Conservation (phyloP, 495 filamentous ascomycete genomes). For the Penicillium goetzii region DNA sequence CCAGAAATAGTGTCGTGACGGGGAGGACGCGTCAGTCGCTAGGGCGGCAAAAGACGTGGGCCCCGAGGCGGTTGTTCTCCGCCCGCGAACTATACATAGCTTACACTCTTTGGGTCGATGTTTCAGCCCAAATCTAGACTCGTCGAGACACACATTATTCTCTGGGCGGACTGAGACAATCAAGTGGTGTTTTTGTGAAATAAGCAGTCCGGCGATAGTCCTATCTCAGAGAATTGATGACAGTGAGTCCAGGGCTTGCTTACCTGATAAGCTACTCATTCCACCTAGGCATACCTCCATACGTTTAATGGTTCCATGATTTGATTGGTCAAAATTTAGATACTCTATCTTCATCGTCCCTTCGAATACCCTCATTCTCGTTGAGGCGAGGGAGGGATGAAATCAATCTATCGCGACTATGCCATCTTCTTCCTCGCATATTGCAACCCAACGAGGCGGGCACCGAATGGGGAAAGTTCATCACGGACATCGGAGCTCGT, state of each 20-base stretch:
- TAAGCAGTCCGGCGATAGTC: not conserved
- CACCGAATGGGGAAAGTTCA: not conserved
- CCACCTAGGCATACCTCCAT: not conserved
- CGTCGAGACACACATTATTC: not conserved
- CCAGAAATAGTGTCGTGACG: slow-evolving; percentile 2
- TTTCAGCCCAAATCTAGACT: slow-evolving; percentile 23
- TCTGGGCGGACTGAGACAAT: not conserved
- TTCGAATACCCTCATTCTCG: not conserved
- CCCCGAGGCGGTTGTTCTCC: slow-evolving; percentile 18
- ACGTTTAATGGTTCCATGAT: not conserved
- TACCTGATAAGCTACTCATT: not conserved
- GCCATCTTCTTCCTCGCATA: not conserved
- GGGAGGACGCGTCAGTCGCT: slow-evolving; percentile 29
- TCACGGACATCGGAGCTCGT: not conserved
- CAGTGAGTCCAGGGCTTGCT: not conserved
- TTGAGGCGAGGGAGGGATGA: not conserved
- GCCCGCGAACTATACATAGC: slow-evolving; percentile 29
- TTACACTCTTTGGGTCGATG: slow-evolving; percentile 7
- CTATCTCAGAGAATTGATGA: not conserved
- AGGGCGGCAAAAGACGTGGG: slow-evolving; percentile 19
- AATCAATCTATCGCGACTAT: not conserved
- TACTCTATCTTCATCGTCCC: not conserved
- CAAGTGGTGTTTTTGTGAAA: not conserved
- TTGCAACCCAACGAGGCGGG: not conserved
- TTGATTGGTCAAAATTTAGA: not conserved